Evolutionary conservation across 2,329 filamentous ascomycete species (phyloP).

Genomic region (Pyrenophora seminiperda): DNA sequence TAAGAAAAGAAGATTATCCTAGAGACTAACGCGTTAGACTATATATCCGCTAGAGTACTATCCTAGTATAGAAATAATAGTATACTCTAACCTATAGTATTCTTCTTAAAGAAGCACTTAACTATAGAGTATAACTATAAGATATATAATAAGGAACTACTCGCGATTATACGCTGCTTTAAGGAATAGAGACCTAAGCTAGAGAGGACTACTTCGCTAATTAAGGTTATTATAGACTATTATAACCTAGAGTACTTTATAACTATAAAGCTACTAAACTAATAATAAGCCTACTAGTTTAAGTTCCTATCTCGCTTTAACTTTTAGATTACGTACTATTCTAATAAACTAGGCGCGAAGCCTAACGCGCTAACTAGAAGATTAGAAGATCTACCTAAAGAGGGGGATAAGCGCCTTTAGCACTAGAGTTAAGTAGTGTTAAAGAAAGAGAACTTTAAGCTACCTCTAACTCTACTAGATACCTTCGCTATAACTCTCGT

Average conservation of each 20-base stretch:
- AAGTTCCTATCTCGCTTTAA: constrained; percentile 6
- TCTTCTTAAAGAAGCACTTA: constrained; percentile 29
- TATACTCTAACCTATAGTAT: constrained; percentile 22
- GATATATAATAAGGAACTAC: constrained; percentile 46
- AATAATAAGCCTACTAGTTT: constrained; percentile 30
- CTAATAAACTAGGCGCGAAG: not conserved
- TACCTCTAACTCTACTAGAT: too few species aligned
- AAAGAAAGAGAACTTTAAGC: constrained; percentile 5
- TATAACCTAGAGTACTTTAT: constrained; percentile 39
- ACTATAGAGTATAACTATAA: constrained; percentile 39
- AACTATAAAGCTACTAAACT: constrained; percentile 30
- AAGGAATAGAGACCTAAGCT: constrained; percentile 27
- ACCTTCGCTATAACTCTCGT: too few species aligned
- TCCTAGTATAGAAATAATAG: constrained; percentile 12
- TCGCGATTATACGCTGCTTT: constrained; percentile 40
- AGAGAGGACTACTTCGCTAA: constrained; percentile 13
- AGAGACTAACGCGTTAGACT: constrained; percentile 6
- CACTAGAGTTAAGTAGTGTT: too few species aligned
- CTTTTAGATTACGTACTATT: not conserved
- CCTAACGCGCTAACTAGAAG: constrained; percentile 1
- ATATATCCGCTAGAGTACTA: constrained; percentile 10
- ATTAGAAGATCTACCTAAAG: not conserved
- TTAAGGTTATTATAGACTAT: constrained; percentile 38
- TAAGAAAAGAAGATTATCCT: not conserved
- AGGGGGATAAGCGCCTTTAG: too few species aligned